Base-by-base conservation (phyloP, 2,329 filamentous ascomycete genomes). In the Annulohypoxylon truncatum region DNA sequence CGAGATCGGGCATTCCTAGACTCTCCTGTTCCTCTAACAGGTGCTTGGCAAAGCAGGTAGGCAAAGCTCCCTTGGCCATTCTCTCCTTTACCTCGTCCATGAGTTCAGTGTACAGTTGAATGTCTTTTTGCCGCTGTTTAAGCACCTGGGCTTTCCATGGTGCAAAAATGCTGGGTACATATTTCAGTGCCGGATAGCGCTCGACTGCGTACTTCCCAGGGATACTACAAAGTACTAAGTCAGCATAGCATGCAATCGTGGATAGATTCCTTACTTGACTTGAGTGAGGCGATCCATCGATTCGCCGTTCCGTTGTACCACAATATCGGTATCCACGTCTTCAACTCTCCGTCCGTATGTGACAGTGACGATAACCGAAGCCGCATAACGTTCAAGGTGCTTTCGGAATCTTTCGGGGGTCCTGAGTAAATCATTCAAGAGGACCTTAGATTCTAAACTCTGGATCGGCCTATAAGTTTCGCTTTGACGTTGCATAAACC, bases 401-500 rank as follows among this genome's bases (percentile, higher is more conserved):
- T 57, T 76, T 2, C 76, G 70, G 20, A 77, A 83, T 0, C 66
- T 55, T 0, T 33, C 40, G 0, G 80, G 80, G 0, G 52, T 61
- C 0, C 53, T 55, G 1, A 82, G 62, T 0, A 83, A 71, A n/a
- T 82, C 79, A 2, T 74, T 70, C 74, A 81, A 77, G 9, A 83
- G 67, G 1, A 81, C 77, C 54, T 77, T 78, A 0, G 79, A 80
- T 69, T 83, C 81, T 3, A 80, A 73, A 6, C 75, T 78, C 67
- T 83, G 81, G 0, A 82, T 71, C 0, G 79, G 79, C 1, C 79
- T 73, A 40, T 82, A 82, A 0, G 75, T 77, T 64, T 82, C 79
- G 60, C 81, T 82, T 69, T 79, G 79, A 2, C 77, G 75, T 67
- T 79, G 77, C 77, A 82, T 81, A 33, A 83, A 82, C 0, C 80